Evolutionary conservation across 257 asterid species (phyloP).

Genomic region (Perilla frutescens): DNA sequence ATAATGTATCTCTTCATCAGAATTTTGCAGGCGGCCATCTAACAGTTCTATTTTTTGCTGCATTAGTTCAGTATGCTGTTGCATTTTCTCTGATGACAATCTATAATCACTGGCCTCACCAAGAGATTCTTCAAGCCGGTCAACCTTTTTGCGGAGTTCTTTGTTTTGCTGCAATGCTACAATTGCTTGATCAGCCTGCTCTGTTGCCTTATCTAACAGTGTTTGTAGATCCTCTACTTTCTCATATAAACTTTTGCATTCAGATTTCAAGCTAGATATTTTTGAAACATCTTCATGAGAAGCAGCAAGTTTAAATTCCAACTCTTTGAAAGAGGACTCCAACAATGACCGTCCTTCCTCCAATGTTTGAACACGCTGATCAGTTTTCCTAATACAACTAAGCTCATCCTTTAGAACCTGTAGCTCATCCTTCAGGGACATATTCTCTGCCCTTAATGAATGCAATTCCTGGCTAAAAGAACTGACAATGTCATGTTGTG

Average conservation of each 20-base stretch:
- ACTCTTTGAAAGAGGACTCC: slow-evolving; percentile 67
- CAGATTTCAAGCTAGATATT: slow-evolving; percentile 61
- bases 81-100: slow-evolving; percentile 84
- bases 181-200: slow-evolving; percentile 78
- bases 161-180: slow-evolving; percentile 83
- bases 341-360: slow-evolving; percentile 73
- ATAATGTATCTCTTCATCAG: slow-evolving; percentile 84
- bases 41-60: slow-evolving; percentile 78
- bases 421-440: slow-evolving; percentile 70
- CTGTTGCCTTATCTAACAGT: slow-evolving; percentile 70
- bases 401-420: slow-evolving; percentile 65
- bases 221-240: slow-evolving; percentile 76
- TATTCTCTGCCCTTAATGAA: slow-evolving; percentile 67
- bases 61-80: slow-evolving; percentile 73
- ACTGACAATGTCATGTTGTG: slow-evolving; percentile 40
- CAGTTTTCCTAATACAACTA: slow-evolving; percentile 61
- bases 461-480: slow-evolving; percentile 64
- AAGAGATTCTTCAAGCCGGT: slow-evolving; percentile 80
- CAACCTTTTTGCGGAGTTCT: slow-evolving; percentile 84
- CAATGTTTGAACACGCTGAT: slow-evolving; percentile 61
- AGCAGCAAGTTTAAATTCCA: slow-evolving; percentile 71
- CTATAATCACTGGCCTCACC: slow-evolving; percentile 71
- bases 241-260: slow-evolving; percentile 69
- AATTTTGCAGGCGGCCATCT: slow-evolving; percentile 82
- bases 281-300: slow-evolving; percentile 74